Conservation (phyloP, 345 rosid genomes). For the Eucalyptus tenuipes region DNA sequence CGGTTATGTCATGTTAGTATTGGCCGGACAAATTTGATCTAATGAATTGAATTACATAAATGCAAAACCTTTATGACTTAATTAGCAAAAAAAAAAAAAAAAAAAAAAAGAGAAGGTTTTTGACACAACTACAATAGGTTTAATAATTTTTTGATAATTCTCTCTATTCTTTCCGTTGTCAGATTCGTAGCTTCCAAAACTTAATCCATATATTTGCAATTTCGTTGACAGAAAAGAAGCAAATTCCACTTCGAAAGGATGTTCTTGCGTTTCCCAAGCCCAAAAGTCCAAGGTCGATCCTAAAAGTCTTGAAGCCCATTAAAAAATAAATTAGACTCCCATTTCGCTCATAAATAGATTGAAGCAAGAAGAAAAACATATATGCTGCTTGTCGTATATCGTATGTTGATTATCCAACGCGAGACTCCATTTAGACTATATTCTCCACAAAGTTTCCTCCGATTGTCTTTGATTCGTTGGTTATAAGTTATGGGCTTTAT, state of each 20-base stretch:
- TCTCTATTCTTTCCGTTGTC: background rate
- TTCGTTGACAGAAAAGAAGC: background rate
- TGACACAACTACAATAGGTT: no score
- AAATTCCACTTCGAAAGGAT: background rate
- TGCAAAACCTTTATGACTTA: no score
- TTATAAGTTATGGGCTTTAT: background rate
- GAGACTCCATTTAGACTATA: background rate
- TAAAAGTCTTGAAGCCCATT: background rate
- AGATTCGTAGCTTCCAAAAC: background rate
- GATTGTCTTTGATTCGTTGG: background rate
- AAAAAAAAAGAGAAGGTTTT: no score
- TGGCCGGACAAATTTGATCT: rapidly evolving
- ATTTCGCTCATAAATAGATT: background rate
- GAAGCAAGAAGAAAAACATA: background rate
- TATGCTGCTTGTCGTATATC: background rate
- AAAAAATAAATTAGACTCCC: background rate
- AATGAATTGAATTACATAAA: background rate
- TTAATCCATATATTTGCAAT: background rate
- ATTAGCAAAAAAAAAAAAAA: background rate
- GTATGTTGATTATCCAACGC: background rate
- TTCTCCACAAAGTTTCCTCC: background rate
- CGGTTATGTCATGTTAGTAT: rapidly evolving
- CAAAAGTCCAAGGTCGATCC: background rate
- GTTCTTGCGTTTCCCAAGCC: background rate
- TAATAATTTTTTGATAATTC: no score